Base-by-base conservation (phyloP, 495 filamentous ascomycete genomes). In the Neurospora sp. region DNA sequence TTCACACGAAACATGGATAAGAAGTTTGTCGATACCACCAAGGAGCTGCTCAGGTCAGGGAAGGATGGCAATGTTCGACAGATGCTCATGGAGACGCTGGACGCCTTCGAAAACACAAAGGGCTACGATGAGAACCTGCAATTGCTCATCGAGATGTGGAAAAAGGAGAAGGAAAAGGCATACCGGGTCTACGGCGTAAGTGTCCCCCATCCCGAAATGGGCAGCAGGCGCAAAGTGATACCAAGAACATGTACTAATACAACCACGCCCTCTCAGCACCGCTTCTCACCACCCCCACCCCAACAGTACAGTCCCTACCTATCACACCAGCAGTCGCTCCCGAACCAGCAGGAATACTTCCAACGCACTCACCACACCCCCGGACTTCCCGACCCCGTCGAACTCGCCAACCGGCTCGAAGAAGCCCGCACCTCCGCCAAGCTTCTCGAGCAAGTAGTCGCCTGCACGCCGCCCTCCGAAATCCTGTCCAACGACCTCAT, bases 351-450 rank as follows among this genome's bases (percentile, higher is more conserved):
- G 35, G 81, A 81, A 74, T 86, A 86, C 75, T 84, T 85, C 71
- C 78, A 82, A 4, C 80, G 82, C 44, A 75, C 77, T 39, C 87
- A 83, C 78, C 78, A 73, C 72, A 82, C 73, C 80, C 76, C 73
- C 73, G 81, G 70, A 40, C 87, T 99, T 4, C 96, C 96, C 1
- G 79, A 89, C 7, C 90, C 92, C 3, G 83, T 88, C n/a, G 96
- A 98, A 81, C 86, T 99, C 3, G 89, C 91, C 0, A 90, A 90
- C 69, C 88, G 96, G 16, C 88, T 99, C 69, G 92, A 96, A 78
- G 96, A 99, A 82, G 95, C 94, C 2, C 88, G 89, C 69, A 97
- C 92, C 4, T 94, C 93, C 4, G 94, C 94, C 5, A 94, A 94
- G 77, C 88, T 99, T 27, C 91, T 99, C 14, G 88, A 92, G 41